Evolutionary conservation across 371 early-diverging fungal species (phyloP), one percentile per base, ranked within the genome.

Genomic region (Lichtheimia ramosa): DNA sequence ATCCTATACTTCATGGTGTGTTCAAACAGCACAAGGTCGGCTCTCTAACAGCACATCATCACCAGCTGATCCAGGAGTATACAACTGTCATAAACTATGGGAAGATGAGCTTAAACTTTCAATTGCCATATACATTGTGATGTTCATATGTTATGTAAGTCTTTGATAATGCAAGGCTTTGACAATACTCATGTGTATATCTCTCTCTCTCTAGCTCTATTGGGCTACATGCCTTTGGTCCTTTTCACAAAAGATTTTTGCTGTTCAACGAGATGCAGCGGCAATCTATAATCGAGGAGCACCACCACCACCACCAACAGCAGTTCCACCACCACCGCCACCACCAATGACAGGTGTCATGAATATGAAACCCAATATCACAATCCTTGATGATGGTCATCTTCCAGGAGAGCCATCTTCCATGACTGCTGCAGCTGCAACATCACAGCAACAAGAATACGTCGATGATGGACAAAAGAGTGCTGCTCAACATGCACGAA

Each of bases 221-320:
- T 77, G 77, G 77, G 59, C 67, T 4, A 40, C 59, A 5, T 77
- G 77, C 50, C 48, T 77, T 18, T 70, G 72, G 65, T 71, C 66
- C 15, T 77, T 73, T 43, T 56, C 65, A 16, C 72, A 71, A 56
- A 77, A 77, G 43, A 58, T 74, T 34, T 39, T 58, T 20, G 25
- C 51, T 16, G 58, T 58, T 6, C 24, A 48, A 24, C 57, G 62
- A 3, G 48, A 51, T 39, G 46, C 48, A 57, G 34, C 52, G 16
- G 21, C 50, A 14, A 46, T 56, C 16, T 28, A 52, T 20, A 39
- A 48, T 42, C 56, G 39, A 15, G 57, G 52, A 21, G 46, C 54
- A 15, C 56, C 27, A 34, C 61, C 53, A 23, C 46, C 49, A 5
- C 54, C 48, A 25, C 8, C 18, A 8, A 2, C 21, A n/a, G 21